Evolutionary conservation across 108 stramenopile genomes (phyloP), one percentile per base, ranked within the genome.

Genomic region (Epipyxis sp.): DNA sequence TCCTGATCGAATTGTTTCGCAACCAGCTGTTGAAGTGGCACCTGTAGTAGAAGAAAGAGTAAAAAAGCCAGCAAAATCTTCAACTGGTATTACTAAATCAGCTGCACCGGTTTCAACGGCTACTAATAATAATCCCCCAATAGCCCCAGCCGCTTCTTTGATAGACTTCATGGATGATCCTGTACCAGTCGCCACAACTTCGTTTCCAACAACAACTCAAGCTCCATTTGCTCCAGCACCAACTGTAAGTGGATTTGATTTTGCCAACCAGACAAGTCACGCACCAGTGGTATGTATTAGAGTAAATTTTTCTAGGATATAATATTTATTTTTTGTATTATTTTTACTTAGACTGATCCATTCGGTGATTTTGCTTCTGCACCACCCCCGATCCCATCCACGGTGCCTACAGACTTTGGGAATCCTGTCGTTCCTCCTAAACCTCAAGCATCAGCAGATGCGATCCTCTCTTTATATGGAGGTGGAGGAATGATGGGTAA

Each of bases 131-230:
- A 37, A 39, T 16, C 35, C 61, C 34, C 30, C 34, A 32, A 10
- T 32, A 65, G 20, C 61, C 61, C 6, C 54, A 16, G 54, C 54
- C 16, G 54, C 54, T 25, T 16, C 27, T 65, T 25, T 65, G 10
- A 65, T 65, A 6, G 61, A 65, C 34, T 65, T 65, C 61, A 65
- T 65, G 61, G 25, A 10, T 65, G 61, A 29, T 35, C 71, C 71
- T 39, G 34, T 32, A 6, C n/a, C n/a, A n/a, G n/a, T n/a, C n/a
- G n/a, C n/a, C n/a, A n/a, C n/a, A n/a, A n/a, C n/a, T n/a, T n/a
- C n/a, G n/a, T n/a, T n/a, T n/a, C 13, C 46, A 6, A 6, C 46
- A 6, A 50, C 46, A 20, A 6, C 46, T 13, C 13, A 13, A 6
- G 50, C 46, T 39, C 46, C 71, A 43, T 39, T 32, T 74, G 44